A percentile compares a stretch with the other conserved stretches of the same genome.
Conservation (phyloP, 352 stramenopile genomes). For the Paralagenidium karlingii region DNA sequence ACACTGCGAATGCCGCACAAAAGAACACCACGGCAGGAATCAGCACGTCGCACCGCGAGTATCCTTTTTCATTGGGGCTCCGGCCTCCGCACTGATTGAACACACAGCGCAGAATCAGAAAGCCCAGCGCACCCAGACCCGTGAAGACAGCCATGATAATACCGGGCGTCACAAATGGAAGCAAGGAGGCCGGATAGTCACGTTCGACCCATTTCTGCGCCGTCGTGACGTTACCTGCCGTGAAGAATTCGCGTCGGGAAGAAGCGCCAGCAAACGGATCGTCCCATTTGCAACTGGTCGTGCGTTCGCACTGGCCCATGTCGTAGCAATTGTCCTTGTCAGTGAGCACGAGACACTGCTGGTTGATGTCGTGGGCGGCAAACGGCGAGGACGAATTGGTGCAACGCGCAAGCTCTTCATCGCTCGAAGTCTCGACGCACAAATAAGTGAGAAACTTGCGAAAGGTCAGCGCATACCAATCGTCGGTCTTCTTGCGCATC, state of each 20-base stretch:
- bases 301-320: constrained; percentile 49
- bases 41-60: constrained; percentile 67
- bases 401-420: constrained; percentile 39
- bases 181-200: constrained; percentile 54
- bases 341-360: constrained; percentile 36
- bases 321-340: constrained; percentile 34
- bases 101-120: constrained; percentile 55
- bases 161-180: constrained; percentile 48
- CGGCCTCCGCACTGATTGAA: constrained; percentile 74
- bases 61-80: constrained; percentile 61
- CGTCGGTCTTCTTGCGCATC: constrained; percentile 49
- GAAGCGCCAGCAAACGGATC: constrained; percentile 24
- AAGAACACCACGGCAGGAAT: constrained; percentile 48
- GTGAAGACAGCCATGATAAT: constrained; percentile 64
- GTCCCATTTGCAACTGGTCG: constrained; percentile 77
- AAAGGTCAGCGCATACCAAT: constrained; percentile 61
- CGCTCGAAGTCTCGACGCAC: constrained; percentile 35
- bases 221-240: constrained; percentile 27
- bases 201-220: constrained; percentile 52
- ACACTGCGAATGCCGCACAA: constrained; percentile 52
- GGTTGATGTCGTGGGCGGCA: constrained; percentile 32
- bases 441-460: constrained; percentile 56
- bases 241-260: constrained; percentile 39
- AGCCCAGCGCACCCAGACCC: constrained; percentile 31
- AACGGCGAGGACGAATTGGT: constrained; percentile 25